A percentile compares a stretch with the other conserved stretches of the same genome.
phyloP scores from a whole-genome alignment of 2,329 filamentous ascomycete species.

The Fusarium pininemorale region DNA sequence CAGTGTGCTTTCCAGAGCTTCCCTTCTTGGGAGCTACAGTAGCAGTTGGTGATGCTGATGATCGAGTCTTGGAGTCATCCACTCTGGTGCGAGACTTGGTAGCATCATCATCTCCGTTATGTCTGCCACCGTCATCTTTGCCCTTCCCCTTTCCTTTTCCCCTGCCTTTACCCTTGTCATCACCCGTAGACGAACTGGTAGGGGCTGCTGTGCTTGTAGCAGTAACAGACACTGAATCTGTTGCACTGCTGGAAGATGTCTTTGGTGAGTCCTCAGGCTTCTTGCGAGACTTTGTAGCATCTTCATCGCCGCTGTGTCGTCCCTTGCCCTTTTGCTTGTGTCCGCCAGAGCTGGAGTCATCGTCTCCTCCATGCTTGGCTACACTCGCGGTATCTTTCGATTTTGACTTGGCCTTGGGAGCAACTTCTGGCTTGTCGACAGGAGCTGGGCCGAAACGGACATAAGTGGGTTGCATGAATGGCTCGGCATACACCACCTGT shows the following conservation, averaged over 20 bases:
- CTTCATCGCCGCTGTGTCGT: neutral
- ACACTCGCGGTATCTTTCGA: neutral
- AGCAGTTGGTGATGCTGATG: neutral
- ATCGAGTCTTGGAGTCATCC: neutral
- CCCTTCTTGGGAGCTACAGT: neutral
- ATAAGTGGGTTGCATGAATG: constrained; percentile 9
- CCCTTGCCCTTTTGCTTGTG: constrained; percentile 2
- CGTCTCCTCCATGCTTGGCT: neutral
- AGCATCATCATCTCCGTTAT: neutral
- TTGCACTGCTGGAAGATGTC: neutral
- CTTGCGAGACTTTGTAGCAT: neutral
- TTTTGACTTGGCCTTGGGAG: neutral
- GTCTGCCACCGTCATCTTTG: neutral
- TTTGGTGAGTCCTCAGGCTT: neutral
- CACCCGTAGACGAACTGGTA: neutral
- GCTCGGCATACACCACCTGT: neutral
- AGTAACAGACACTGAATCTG: neutral
- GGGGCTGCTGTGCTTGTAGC: neutral
- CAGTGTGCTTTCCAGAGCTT: neutral
- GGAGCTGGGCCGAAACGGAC: neutral
- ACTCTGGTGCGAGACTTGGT: neutral
- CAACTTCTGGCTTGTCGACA: neutral
- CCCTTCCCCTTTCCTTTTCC: neutral
- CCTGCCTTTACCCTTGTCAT: neutral
- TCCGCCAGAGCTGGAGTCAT: neutral